These are phyloP conservation scores for Alternaria sp. DNA, from an alignment of 2,329 filamentous ascomycete genomes.

Conservation along the genomic window DNA sequence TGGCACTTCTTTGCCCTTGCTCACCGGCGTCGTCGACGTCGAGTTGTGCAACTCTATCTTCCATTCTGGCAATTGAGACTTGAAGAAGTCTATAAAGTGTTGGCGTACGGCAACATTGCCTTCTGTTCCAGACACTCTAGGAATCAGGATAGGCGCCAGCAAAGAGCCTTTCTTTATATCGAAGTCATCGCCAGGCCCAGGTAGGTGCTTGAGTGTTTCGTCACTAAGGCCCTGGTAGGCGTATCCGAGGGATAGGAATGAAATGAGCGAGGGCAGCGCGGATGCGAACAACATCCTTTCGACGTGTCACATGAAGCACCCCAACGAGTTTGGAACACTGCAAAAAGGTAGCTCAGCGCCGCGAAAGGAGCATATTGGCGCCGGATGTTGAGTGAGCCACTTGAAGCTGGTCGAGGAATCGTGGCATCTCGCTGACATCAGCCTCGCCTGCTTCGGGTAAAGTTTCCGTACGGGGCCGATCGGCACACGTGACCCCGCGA, in stretches of 20 bases:
- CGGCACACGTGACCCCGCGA: conserved; percentile 30
- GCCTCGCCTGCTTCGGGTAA: conserved; percentile 1
- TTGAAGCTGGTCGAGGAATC: conserved; percentile 8
- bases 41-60: conserved; percentile 85
- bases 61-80: conserved; percentile 79
- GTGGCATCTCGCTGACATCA: conserved; percentile 7
- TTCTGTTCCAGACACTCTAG: conserved; percentile 85
- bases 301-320: conserved; percentile 24
- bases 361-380: conserved; percentile 10
- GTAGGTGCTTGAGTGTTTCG: conserved; percentile 74
- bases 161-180: conserved; percentile 80
- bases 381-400: background rate
- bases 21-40: conserved; percentile 80
- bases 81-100: conserved; percentile 89
- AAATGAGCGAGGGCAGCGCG: conserved; percentile 36
- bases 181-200: conserved; percentile 76
- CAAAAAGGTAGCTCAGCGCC: background rate
- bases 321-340: background rate
- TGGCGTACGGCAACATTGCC: conserved; percentile 77
- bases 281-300: conserved; percentile 30
- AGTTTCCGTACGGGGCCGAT: conserved; percentile 1
- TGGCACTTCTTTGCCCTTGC: conserved; percentile 74
- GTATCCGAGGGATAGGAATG: conserved; percentile 39
- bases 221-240: conserved; percentile 75
- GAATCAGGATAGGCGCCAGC: conserved; percentile 84